phyloP scores from a whole-genome alignment of 305 asterid genomes.

The Fraxinus ornus region DNA sequence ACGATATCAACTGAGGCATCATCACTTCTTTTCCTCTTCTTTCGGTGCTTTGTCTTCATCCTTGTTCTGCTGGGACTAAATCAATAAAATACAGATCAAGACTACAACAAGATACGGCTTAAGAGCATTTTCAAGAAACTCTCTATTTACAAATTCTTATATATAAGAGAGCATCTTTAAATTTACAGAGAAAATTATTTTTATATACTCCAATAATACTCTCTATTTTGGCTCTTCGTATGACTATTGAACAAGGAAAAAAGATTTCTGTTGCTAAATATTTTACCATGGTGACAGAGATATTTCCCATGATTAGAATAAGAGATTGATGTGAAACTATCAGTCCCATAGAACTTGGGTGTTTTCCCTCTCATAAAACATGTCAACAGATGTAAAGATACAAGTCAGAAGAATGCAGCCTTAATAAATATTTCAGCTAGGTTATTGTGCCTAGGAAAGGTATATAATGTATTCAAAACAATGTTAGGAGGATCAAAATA shows the following conservation, averaged over 20 bases:
- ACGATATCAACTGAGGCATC: conserved; percentile 8
- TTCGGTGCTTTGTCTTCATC: conserved; percentile 43
- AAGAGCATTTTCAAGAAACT: not conserved
- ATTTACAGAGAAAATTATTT: not conserved
- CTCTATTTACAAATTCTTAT: not conserved
- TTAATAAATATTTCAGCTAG: not conserved
- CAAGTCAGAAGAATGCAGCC: not conserved
- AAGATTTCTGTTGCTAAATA: not conserved
- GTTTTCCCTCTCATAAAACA: not conserved
- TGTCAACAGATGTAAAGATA: not conserved
- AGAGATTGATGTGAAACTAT: not conserved
- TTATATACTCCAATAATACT: not conserved
- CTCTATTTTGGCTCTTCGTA: not conserved
- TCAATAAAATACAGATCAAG: not conserved
- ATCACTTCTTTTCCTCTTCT: conserved; percentile 51
- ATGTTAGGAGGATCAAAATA: not conserved
- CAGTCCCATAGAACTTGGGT: not conserved
- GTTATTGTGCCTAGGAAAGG: not conserved
- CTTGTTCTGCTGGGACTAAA: conserved; percentile 29
- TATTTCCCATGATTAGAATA: not conserved
- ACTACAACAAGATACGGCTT: not conserved
- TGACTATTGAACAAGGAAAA: not conserved
- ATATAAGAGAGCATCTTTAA: not conserved
- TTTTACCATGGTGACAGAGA: not conserved
- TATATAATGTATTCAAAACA: not conserved